A percentile compares a stretch with the other conserved stretches of the same genome.
phyloP scores from a whole-genome alignment of 1,284 basidiomycete species.

The Tilletia walkeri region DNA sequence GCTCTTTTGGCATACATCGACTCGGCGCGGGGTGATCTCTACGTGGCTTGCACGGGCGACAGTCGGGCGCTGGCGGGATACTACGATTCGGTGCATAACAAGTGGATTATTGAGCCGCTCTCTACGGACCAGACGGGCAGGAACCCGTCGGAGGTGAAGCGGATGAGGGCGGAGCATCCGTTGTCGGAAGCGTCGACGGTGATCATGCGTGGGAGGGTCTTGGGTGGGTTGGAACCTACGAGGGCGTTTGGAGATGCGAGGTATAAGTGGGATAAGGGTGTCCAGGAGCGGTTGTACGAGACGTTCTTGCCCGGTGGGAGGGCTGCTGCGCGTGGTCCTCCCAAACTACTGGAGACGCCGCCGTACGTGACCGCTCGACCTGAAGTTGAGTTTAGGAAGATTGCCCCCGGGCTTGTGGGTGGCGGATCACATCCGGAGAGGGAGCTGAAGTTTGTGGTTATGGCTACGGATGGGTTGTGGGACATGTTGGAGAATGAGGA shows the following conservation, averaged over 20 bases:
- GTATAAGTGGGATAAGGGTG: constrained; percentile 70
- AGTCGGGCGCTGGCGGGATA: constrained; percentile 92
- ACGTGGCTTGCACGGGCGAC: constrained; percentile 80
- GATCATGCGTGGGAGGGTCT: constrained; percentile 66
- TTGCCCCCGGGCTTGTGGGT: constrained; percentile 56
- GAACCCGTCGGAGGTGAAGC: constrained; percentile 73
- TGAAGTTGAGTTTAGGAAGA: constrained; percentile 57
- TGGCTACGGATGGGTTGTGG: constrained; percentile 94
- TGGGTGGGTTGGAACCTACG: constrained; percentile 90
- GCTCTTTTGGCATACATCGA: constrained; percentile 54
- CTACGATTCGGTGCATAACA: constrained; percentile 62
- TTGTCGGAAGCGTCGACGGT: constrained; percentile 75
- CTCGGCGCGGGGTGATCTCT: constrained; percentile 50
- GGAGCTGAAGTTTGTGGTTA: constrained; percentile 63
- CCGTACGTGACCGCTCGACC: constrained; percentile 90
- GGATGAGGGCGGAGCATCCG: constrained; percentile 80
- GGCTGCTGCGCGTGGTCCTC: constrained; percentile 36
- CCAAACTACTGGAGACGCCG: constrained; percentile 60
- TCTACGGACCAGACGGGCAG: constrained; percentile 93
- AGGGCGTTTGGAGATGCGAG: constrained; percentile 91
- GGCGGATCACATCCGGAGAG: not conserved
- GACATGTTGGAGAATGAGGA: constrained; percentile 93
- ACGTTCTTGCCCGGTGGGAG: constrained; percentile 53
- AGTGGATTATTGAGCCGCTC: constrained; percentile 86
- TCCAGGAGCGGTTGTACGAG: constrained; percentile 56